These are phyloP conservation scores for Colletotrichum liriopes DNA, from an alignment of 2,329 filamentous ascomycete genomes.

Conservation along the genomic window DNA sequence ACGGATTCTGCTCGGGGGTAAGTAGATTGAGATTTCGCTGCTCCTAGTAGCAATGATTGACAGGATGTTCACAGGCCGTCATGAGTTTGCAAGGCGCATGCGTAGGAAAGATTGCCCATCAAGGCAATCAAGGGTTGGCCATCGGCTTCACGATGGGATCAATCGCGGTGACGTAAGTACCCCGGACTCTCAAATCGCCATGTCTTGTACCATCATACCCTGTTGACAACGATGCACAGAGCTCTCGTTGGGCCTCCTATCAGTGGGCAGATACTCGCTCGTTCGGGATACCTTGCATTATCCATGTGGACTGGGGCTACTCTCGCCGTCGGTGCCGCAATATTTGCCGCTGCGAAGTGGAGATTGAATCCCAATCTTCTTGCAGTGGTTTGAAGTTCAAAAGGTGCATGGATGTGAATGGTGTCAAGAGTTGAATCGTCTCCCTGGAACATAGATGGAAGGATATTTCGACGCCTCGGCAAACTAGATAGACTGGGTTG, in stretches of 20 bases:
- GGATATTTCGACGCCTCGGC: background rate
- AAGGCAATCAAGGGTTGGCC: slow-evolving; percentile 56
- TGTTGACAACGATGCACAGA: slow-evolving; percentile 43
- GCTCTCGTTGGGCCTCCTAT: slow-evolving; percentile 60
- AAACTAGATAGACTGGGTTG: background rate
- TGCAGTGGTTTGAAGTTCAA: background rate
- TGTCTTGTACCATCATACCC: background rate
- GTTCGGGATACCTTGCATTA: slow-evolving; percentile 58
- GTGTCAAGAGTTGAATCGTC: no score
- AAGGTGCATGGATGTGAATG: no score
- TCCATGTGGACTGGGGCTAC: slow-evolving; percentile 56
- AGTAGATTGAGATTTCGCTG: background rate
- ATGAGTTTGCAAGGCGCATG: slow-evolving; percentile 63
- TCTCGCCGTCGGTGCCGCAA: slow-evolving; percentile 50
- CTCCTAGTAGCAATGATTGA: slow-evolving; percentile 52
- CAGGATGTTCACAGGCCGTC: slow-evolving; percentile 56
- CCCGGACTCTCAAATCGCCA: background rate
- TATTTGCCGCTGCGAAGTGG: slow-evolving; percentile 46
- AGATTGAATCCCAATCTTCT: slow-evolving; percentile 3
- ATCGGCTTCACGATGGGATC: slow-evolving; percentile 60
- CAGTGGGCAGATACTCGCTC: slow-evolving; percentile 55
- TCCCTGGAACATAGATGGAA: background rate
- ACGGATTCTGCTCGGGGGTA: slow-evolving; percentile 64
- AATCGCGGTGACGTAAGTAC: slow-evolving; percentile 59
- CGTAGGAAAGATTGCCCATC: slow-evolving; percentile 58